Evolutionary conservation across 257 asterid species (phyloP), one percentile per base, ranked within the genome.

Genomic region (Orobanche coerulescens): DNA sequence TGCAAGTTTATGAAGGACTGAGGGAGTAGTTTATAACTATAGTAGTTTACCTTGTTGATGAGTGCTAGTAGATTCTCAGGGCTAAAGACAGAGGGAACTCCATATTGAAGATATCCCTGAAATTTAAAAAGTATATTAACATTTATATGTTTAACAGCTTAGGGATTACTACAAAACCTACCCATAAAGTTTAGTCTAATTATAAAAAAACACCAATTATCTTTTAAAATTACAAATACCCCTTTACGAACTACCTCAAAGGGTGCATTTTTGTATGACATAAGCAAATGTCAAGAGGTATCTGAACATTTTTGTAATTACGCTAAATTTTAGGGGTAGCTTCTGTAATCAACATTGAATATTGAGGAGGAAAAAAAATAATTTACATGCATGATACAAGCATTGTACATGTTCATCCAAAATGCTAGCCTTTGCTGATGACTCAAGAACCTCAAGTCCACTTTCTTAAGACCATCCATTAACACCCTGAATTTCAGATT

Each of bases 101-200:
- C 97, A 64, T 80, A 68, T 57, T 87, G 94, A 67, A 91, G 95
- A 75, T 75, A 88, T 42, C 87, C 97, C 96, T 88, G 78, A 33
- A 70, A 67, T 59, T 67, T n/a, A n/a, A n/a, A 42, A 42, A 42
- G n/a, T 39, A n/a, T n/a, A n/a, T n/a, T n/a, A n/a, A n/a, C 7
- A 13, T 15, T 5, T 44, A 1, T 16, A 44, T 5, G 10, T 14
- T 2, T 40, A 40, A 2, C 1, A 3, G 3, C 2, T 13, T 4
- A 8, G 2, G 10, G 13, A 46, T 46, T 7, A 46, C 18, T 46
- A 46, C 26, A 46, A 18, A 43, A 46, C 16, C 26, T 8, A 46
- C 52, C 52, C 52, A 13, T 18, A 18, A 16, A 4, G 23, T 9
- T 46, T 16, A 19, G 52, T 16, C 25, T 46, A 19, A 46, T 46